Evolutionary conservation across 73 alveolate genomes (phyloP), one percentile per base, ranked within the genome.

Genomic region (Tetrahymena thermophila): DNA sequence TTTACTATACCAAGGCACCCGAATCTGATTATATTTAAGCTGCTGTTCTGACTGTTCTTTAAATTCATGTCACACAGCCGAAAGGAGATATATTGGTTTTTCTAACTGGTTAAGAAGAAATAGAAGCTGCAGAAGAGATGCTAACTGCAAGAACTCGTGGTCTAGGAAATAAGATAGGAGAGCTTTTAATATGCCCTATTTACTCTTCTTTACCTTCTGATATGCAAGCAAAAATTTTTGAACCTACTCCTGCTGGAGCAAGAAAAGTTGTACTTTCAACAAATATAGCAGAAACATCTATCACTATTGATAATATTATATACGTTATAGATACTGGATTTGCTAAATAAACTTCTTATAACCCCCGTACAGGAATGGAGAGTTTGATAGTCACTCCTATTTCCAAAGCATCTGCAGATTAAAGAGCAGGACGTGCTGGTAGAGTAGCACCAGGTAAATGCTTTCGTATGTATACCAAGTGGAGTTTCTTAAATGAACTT

Each of bases 371-470:
- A 25, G 99, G 99, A 28, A 97, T 99, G 99, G 99, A 99, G 96
- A 97, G 99, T 43, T 94, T 96, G 96, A 85, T 95, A 43, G 98
- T 96, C 40, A 96, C 94, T 71, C 98, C 98, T 1, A 94, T 96
- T 94, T 96, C 98, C 13, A 94, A 96, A 35, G 97, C 96, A 13
- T 43, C 85, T 58, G 96, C 96, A 9, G 85, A 95, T 96, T 43
- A 94, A 83, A 56, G 96, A 85, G 99, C 99, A n/a, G 99, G 99
- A 17, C 96, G 99, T 96, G 99, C 99, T 8, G 99, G 99, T 3
- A 96, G 99, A 97, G 99, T 99, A 14, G 98, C 99, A 31, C 99
- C 99, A 5, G 99, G 99, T 35, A 99, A 99, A 96, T 99, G 99
- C 96, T 99, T 99, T 96, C 98, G 99, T 93, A 94, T 99, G 95